Conservation (phyloP, 2,329 filamentous ascomycete genomes). For the Harringtonia lauricola region DNA sequence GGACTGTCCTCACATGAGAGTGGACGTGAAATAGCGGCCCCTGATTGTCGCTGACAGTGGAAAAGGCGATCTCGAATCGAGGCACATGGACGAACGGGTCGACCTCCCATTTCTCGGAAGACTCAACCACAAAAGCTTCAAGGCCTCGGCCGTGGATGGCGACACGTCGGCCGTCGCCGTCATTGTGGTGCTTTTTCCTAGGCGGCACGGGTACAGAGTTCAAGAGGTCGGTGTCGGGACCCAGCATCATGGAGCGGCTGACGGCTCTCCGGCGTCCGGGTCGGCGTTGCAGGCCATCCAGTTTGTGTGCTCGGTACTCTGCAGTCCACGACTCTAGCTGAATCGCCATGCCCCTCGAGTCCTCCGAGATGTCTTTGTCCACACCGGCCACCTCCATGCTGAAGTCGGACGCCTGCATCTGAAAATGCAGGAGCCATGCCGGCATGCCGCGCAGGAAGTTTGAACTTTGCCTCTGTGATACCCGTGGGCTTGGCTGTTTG, state of each 20-base stretch:
- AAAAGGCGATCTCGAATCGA: slow-evolving; percentile 75
- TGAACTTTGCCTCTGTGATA: slow-evolving; percentile 40
- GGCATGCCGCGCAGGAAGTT: slow-evolving; percentile 73
- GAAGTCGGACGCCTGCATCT: slow-evolving; percentile 79
- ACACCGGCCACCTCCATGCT: slow-evolving; percentile 84
- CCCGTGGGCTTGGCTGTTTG: slow-evolving; percentile 38
- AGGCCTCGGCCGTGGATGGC: slow-evolving; percentile 72
- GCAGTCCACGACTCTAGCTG: slow-evolving; percentile 81
- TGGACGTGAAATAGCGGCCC: slow-evolving; percentile 84
- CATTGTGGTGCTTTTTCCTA: slow-evolving; percentile 43
- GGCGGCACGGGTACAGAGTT: slow-evolving; percentile 37
- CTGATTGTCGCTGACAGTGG: slow-evolving; percentile 74
- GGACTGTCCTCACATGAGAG: slow-evolving; percentile 65
- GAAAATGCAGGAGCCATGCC: slow-evolving; percentile 72
- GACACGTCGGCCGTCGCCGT: slow-evolving; percentile 68
- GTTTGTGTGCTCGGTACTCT: slow-evolving; percentile 76
- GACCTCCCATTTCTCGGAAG: slow-evolving; percentile 68
- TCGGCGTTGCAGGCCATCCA: slow-evolving; percentile 50
- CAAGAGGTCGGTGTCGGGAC: slow-evolving; percentile 56
- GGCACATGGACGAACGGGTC: slow-evolving; percentile 83
- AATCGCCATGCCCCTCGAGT: slow-evolving; percentile 71
- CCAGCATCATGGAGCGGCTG: slow-evolving; percentile 55
- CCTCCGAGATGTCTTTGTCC: slow-evolving; percentile 70
- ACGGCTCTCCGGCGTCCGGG: slow-evolving; percentile 58
- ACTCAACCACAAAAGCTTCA: slow-evolving; percentile 85